phyloP scores from a whole-genome alignment of 176 grass and related monocot species.

The Pharus latifolius region DNA sequence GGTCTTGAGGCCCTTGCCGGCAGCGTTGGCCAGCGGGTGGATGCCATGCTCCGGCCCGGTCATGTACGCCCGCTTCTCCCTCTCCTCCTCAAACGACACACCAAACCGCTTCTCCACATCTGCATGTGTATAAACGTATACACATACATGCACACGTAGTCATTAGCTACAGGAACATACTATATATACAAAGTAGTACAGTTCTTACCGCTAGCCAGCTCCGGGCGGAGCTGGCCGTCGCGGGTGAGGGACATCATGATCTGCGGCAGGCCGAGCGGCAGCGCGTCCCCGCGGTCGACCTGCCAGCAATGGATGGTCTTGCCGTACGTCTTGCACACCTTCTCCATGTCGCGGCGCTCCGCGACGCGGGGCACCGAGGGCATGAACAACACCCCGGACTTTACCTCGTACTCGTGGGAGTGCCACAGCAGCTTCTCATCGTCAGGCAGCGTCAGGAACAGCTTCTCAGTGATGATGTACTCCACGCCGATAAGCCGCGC shows the following conservation, averaged over 20 bases:
- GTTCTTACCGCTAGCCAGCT: conserved; percentile 35
- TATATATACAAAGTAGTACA: no score
- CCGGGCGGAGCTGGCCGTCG: conserved; percentile 48
- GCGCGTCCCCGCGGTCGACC: conserved; percentile 68
- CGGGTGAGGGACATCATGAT: conserved; percentile 84
- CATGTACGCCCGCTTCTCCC: conserved; percentile 63
- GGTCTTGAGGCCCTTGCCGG: conserved; percentile 55
- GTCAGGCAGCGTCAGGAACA: conserved; percentile 74
- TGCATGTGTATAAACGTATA: neutral
- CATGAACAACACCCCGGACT: conserved; percentile 58
- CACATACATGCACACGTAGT: neutral
- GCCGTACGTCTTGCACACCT: conserved; percentile 56
- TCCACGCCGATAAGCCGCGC: conserved; percentile 73
- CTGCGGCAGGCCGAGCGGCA: conserved; percentile 56
- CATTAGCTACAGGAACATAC: neutral
- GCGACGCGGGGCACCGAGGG: conserved; percentile 44
- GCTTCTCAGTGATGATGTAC: conserved; percentile 44
- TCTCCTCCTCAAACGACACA: conserved; percentile 65
- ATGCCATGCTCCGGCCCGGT: conserved; percentile 62
- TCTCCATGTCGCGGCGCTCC: conserved; percentile 53
- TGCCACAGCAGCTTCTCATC: conserved; percentile 89
- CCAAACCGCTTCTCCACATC: conserved; percentile 57
- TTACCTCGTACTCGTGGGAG: conserved; percentile 89
- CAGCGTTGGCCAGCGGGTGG: conserved; percentile 77
- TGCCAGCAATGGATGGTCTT: conserved; percentile 94